These are phyloP conservation scores for Galeopsis tetrahit DNA, from an alignment of 257 asterid genomes.

Conservation along the genomic window DNA sequence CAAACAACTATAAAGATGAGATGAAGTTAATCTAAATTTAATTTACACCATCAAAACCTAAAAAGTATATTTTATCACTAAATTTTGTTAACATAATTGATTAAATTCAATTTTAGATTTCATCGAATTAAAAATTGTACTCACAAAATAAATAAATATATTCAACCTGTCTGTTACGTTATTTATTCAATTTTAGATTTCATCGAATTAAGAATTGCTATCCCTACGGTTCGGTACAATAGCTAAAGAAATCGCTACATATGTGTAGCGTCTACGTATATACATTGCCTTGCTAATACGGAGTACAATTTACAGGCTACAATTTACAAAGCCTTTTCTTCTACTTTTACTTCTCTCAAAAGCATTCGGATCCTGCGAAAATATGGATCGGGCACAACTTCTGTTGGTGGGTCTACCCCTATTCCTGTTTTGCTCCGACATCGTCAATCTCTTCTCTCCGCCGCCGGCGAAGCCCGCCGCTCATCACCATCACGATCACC, in stretches of 20 bases:
- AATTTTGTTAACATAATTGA: no score
- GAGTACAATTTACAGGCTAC: background rate
- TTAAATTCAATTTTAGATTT: no score
- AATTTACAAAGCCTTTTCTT: no score
- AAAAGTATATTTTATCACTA: no score
- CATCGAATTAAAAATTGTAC: no score
- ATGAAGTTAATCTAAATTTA: no score
- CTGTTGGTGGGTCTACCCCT: constrained; percentile 79
- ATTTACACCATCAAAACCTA: no score
- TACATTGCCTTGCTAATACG: background rate
- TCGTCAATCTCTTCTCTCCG: constrained; percentile 74
- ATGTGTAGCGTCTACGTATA: background rate
- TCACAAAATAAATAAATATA: no score
- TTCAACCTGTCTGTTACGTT: no score
- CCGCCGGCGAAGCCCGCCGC: constrained; percentile 69
- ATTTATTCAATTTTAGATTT: no score
- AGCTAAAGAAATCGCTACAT: background rate
- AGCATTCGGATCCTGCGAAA: constrained; percentile 37
- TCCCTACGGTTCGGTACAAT: background rate
- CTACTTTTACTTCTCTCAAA: background rate
- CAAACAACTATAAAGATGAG: no score
- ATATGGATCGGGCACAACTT: constrained; percentile 87
- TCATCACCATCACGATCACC: constrained; percentile 50
- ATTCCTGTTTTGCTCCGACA: constrained; percentile 82
- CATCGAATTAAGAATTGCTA: background rate